Evolutionary conservation across 768 basidiomycete species (phyloP).

Genomic region (Lactarius evosmus): DNA sequence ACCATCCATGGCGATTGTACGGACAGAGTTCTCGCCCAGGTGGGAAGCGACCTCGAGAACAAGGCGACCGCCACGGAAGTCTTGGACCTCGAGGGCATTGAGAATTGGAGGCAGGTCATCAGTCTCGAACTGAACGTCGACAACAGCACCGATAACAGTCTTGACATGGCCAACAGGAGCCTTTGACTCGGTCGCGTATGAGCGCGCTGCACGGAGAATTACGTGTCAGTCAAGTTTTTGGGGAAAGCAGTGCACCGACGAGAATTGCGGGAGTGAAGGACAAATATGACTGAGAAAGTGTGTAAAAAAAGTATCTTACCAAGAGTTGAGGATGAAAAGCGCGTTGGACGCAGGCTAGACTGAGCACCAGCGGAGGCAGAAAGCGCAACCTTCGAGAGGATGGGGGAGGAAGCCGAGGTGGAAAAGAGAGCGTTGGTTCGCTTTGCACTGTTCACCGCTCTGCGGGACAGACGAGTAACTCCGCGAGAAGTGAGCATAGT

Average conservation of each 20-base stretch:
- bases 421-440: constrained; percentile 80
- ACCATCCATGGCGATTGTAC: constrained; percentile 99
- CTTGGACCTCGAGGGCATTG: constrained; percentile 97
- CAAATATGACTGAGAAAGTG: constrained; percentile 2
- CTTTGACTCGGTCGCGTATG: constrained; percentile 90
- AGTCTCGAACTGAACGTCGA: constrained; percentile 97
- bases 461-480: constrained; percentile 83
- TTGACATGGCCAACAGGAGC: constrained; percentile 75
- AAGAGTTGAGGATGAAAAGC: constrained; percentile 47
- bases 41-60: constrained; percentile 99
- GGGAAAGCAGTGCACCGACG: constrained; percentile 26
- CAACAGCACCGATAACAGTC: constrained; percentile 99
- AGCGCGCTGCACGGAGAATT: constrained; percentile 54
- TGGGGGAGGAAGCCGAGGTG: constrained; percentile 53
- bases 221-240: constrained; percentile 28
- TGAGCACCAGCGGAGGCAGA: constrained; percentile 45
- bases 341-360: constrained; percentile 47
- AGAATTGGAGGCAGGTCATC: constrained; percentile 96
- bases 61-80: constrained; percentile 91
- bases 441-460: constrained; percentile 72
- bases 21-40: constrained; percentile 97
- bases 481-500: constrained; percentile 87
- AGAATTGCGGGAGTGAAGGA: constrained; percentile 5
- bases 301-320: constrained; percentile 43
- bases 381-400: constrained; percentile 52